Evolutionary conservation across 1,284 basidiomycete genomes (phyloP).

Genomic region (Rhizoctonia solani): DNA sequence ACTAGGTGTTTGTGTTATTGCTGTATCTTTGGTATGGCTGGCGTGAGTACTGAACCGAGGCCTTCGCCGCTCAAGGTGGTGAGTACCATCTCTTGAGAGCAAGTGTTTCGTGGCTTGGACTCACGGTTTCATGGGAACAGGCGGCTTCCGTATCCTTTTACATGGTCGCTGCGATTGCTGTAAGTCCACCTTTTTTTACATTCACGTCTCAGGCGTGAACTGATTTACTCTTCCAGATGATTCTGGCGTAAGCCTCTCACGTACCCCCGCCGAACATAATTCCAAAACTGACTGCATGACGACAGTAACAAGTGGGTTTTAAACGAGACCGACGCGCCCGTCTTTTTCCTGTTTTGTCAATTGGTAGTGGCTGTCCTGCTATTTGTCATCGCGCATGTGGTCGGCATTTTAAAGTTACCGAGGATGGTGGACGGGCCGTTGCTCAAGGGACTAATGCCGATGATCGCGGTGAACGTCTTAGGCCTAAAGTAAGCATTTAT

Average conservation of each 20-base stretch:
- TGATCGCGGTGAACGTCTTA: conserved; percentile 73
- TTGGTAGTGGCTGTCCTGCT: conserved; percentile 76
- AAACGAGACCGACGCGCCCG: conserved; percentile 65
- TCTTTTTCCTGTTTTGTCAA: conserved; percentile 86
- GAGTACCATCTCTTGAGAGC: neutral
- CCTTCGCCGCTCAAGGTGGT: conserved; percentile 23
- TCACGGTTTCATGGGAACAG: neutral
- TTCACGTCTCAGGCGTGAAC: conserved; percentile 35
- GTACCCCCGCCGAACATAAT: conserved; percentile 31
- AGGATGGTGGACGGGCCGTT: conserved; percentile 52
- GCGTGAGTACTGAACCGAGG: conserved; percentile 11
- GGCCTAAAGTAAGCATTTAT: conserved; percentile 66
- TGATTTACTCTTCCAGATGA: conserved; percentile 60
- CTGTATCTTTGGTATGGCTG: neutral
- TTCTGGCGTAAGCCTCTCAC: conserved; percentile 67
- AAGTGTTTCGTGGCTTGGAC: neutral
- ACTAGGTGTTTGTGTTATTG: no score
- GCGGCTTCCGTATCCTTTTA: conserved; percentile 65
- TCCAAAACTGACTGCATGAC: conserved; percentile 39
- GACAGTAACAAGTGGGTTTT: conserved; percentile 80
- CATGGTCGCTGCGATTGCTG: conserved; percentile 77
- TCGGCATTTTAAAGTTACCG: conserved; percentile 52
- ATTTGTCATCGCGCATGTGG: conserved; percentile 64
- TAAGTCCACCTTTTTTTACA: conserved; percentile 50
- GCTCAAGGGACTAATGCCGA: conserved; percentile 71